These are phyloP conservation scores for Mycosphaerelloides madeirae DNA, from an alignment of 2,329 filamentous ascomycete species.

Conservation along the genomic window DNA sequence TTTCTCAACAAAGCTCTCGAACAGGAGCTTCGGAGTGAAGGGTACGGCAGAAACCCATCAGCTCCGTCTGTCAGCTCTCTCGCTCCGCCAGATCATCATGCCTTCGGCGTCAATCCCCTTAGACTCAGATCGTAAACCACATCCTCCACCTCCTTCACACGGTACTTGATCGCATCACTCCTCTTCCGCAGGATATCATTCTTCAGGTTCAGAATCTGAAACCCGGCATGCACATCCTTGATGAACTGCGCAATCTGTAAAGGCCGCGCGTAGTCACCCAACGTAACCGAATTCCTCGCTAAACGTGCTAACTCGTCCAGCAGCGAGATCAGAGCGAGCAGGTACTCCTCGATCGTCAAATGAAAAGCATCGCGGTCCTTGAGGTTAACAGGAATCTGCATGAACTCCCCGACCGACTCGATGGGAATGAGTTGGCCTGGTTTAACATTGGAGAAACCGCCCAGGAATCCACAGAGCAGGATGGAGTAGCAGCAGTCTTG, in stretches of 20 bases:
- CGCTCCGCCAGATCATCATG: too few relatives aligned
- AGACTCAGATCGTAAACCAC: slow-evolving; percentile 94
- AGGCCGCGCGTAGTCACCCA: slow-evolving; percentile 81
- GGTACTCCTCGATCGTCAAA: slow-evolving; percentile 94
- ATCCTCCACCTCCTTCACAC: slow-evolving; percentile 96
- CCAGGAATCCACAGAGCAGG: slow-evolving; percentile 69
- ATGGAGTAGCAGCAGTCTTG: slow-evolving; percentile 67
- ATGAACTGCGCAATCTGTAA: slow-evolving; percentile 86
- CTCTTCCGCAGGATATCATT: slow-evolving; percentile 86
- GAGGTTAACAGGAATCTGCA: slow-evolving; percentile 83
- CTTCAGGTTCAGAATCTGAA: slow-evolving; percentile 95
- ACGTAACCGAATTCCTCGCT: slow-evolving; percentile 88
- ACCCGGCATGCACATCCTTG: slow-evolving; percentile 92
- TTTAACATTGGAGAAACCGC: slow-evolving; percentile 55
- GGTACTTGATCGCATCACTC: slow-evolving; percentile 92
- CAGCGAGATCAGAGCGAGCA: slow-evolving; percentile 78
- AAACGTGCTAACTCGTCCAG: slow-evolving; percentile 80
- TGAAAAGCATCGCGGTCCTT: slow-evolving; percentile 90
- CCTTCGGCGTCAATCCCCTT: slow-evolving; percentile 57
- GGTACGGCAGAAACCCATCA: too few relatives aligned
- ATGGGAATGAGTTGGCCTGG: slow-evolving; percentile 70
- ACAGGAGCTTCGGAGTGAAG: too few relatives aligned
- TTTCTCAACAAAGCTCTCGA: too few relatives aligned
- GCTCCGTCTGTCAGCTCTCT: too few relatives aligned
- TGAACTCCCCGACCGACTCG: slow-evolving; percentile 75